These are phyloP conservation scores for Zymoseptoria tritici DNA, from an alignment of 2,329 filamentous ascomycete species.

Conservation along the genomic window DNA sequence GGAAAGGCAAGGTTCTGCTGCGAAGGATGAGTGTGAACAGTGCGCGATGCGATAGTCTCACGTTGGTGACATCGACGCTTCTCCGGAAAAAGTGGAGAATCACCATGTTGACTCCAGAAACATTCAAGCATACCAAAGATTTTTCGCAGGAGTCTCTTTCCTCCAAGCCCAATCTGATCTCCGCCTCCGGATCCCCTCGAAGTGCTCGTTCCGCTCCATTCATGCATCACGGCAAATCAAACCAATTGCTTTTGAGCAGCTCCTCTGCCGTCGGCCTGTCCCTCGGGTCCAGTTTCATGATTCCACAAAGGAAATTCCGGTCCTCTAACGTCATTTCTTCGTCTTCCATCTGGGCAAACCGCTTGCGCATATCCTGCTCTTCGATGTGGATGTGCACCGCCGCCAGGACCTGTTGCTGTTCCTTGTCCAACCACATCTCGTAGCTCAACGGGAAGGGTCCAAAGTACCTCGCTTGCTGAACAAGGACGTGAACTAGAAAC, in stretches of 20 bases:
- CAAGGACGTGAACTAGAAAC: slow-evolving; percentile 20
- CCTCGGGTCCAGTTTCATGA: slow-evolving; percentile 39
- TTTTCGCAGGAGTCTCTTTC: neutral
- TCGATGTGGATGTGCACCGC: slow-evolving; percentile 11
- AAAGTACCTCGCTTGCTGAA: slow-evolving; percentile 23
- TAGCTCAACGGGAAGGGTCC: slow-evolving; percentile 23
- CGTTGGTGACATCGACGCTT: too few species aligned
- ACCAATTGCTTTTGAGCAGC: slow-evolving; percentile 34
- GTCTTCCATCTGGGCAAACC: slow-evolving; percentile 21
- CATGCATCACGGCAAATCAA: slow-evolving; percentile 16
- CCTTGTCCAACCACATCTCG: slow-evolving; percentile 16
- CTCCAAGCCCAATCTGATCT: too few species aligned
- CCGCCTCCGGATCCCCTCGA: too few species aligned
- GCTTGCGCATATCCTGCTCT: slow-evolving; percentile 14
- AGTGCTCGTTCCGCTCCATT: neutral
- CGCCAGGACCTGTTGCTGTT: slow-evolving; percentile 10
- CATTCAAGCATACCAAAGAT: neutral
- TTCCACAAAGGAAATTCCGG: slow-evolving; percentile 32
- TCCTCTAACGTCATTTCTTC: slow-evolving; percentile 28
- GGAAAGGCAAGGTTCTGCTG: too few species aligned
- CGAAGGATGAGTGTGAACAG: neutral
- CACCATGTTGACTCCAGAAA: too few species aligned
- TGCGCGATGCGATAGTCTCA: neutral
- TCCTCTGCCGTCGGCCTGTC: slow-evolving; percentile 37
- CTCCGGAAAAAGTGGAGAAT: too few species aligned